A percentile compares a stretch with the other conserved stretches of the same genome.
Evolutionary conservation across 2,329 filamentous ascomycete species (phyloP).

Genomic region (Exserohilum rostratum): DNA sequence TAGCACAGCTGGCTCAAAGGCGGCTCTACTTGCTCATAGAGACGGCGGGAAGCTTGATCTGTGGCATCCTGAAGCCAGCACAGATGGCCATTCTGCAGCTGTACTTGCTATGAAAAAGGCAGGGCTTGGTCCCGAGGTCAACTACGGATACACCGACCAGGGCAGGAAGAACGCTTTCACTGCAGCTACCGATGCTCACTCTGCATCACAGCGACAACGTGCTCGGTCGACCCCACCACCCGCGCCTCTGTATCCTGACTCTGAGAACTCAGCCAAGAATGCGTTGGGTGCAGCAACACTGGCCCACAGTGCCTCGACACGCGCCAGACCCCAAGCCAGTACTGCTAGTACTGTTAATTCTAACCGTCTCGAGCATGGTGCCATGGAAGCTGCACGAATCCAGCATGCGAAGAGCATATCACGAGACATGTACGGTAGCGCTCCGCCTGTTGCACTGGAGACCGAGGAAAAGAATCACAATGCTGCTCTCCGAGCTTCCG

Average conservation of each 20-base stretch:
- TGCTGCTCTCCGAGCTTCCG: conserved; percentile 78
- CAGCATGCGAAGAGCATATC: conserved; percentile 72
- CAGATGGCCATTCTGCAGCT: conserved; percentile 70
- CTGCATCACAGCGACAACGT: conserved; percentile 60
- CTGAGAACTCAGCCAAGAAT: conserved; percentile 66
- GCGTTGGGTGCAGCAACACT: conserved; percentile 75
- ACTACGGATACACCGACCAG: conserved; percentile 56
- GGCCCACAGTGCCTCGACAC: conserved; percentile 60
- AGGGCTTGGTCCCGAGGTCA: conserved; percentile 52
- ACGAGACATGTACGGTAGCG: conserved; percentile 77
- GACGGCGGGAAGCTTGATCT: conserved; percentile 59
- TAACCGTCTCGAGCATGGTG: conserved; percentile 53
- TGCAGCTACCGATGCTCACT: conserved; percentile 80
- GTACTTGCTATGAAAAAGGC: conserved; percentile 68
- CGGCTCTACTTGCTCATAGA: conserved; percentile 70
- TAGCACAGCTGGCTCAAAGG: conserved; percentile 72
- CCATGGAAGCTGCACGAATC: conserved; percentile 66
- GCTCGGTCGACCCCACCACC: conserved; percentile 64
- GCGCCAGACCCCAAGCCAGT: conserved; percentile 23
- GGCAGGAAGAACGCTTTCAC: conserved; percentile 69
- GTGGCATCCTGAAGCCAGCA: conserved; percentile 58
- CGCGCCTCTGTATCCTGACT: conserved; percentile 59
- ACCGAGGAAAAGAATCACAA: conserved; percentile 74
- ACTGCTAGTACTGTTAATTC: conserved; percentile 23
- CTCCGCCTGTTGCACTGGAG: conserved; percentile 74